phyloP scores from a whole-genome alignment of 495 filamentous ascomycete genomes.

The Venustampulla echinocandica region DNA sequence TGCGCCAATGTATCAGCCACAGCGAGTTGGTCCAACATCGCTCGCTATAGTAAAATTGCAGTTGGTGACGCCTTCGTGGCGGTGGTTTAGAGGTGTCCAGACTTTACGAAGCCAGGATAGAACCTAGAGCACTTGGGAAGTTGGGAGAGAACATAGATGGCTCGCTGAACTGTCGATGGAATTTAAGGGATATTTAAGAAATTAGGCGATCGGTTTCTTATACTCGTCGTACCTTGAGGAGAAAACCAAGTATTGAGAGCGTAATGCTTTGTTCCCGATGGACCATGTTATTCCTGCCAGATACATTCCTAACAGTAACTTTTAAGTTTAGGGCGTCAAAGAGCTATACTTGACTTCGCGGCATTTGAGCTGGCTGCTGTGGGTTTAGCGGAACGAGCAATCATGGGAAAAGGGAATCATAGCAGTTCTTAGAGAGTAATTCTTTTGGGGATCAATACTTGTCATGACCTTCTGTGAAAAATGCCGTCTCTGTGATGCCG shows the following conservation, averaged over 20 bases:
- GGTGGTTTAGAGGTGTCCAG: slow-evolving; percentile 2
- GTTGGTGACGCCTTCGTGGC: slow-evolving; percentile 10
- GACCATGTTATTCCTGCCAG: no score
- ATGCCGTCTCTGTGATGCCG: no score
- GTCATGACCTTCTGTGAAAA: no score
- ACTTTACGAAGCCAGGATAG: slow-evolving; percentile 7
- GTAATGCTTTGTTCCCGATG: no score
- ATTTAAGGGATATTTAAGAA: slow-evolving; percentile 1
- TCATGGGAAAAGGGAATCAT: no score
- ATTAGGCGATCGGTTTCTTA: not conserved
- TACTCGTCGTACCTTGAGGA: slow-evolving; percentile 1
- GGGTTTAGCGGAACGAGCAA: no score
- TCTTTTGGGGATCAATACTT: no score
- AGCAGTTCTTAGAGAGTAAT: no score
- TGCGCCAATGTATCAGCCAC: slow-evolving; percentile 7
- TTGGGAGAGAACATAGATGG: slow-evolving; percentile 2
- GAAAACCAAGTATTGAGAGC: slow-evolving; percentile 3
- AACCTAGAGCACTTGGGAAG: not conserved
- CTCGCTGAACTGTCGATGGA: slow-evolving; percentile 5
- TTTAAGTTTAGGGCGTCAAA: no score
- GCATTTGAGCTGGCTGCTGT: no score
- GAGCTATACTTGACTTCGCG: no score
- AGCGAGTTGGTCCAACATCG: slow-evolving; percentile 14
- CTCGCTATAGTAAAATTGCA: slow-evolving; percentile 4
- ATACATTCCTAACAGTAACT: no score